Evolutionary conservation across 352 stramenopile species (phyloP).

Genomic region (Phytophthora uliginosa): DNA sequence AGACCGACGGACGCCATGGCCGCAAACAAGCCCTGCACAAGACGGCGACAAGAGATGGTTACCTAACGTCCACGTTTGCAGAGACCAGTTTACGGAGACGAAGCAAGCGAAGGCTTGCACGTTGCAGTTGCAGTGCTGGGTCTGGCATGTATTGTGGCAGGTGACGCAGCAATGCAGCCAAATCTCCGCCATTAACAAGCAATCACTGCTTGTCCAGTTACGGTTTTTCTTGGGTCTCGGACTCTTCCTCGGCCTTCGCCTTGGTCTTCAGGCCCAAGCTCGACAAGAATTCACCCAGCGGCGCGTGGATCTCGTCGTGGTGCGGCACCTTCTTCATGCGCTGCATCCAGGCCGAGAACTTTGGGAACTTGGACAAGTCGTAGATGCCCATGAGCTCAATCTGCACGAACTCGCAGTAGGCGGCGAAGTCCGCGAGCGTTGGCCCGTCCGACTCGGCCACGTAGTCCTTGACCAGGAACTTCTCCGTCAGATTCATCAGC

Average conservation of each 20-base stretch:
- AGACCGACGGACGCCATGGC: neutral
- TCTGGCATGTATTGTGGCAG: constrained; percentile 2
- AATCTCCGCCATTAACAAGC: too few species aligned
- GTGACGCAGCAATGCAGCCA: constrained; percentile 12
- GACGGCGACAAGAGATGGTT: constrained; percentile 21
- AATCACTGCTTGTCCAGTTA: neutral
- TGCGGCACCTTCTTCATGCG: constrained; percentile 52
- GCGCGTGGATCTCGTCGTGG: constrained; percentile 55
- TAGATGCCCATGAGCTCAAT: constrained; percentile 48
- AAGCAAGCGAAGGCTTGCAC: constrained; percentile 31
- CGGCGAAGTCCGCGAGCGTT: constrained; percentile 46
- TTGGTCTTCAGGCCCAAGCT: constrained; percentile 29
- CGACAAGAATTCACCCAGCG: constrained; percentile 35
- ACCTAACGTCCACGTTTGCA: constrained; percentile 23
- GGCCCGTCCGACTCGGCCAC: constrained; percentile 32
- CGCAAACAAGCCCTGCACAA: constrained; percentile 19
- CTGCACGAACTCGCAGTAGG: constrained; percentile 53
- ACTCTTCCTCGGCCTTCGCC: constrained; percentile 8
- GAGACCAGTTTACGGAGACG: constrained; percentile 19
- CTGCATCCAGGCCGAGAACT: constrained; percentile 45
- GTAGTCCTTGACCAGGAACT: constrained; percentile 49
- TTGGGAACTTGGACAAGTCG: constrained; percentile 49
- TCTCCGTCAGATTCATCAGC: constrained; percentile 48
- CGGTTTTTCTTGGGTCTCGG: neutral
- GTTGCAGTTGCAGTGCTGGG: constrained; percentile 10